Conservation (phyloP, 225 moss, liverwort and hornwort species). For the Physcomitrium patens region DNA sequence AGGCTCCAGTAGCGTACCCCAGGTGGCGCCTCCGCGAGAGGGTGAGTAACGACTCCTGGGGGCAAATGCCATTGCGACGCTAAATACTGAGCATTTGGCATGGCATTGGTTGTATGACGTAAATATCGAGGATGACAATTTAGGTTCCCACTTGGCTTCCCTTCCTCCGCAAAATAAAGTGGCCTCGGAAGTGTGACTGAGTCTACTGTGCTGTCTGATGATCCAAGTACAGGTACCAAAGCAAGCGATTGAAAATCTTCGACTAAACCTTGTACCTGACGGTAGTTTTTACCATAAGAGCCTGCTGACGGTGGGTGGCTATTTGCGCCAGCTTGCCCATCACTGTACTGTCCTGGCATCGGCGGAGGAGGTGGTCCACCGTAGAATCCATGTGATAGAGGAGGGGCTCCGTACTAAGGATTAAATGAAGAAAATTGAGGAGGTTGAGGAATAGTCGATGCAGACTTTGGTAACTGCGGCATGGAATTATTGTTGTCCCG, state of each 20-base stretch:
- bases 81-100: slow-evolving; percentile 91
- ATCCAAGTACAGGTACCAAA: slow-evolving; percentile 82
- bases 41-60: slow-evolving; percentile 78
- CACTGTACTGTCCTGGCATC: slow-evolving; percentile 50
- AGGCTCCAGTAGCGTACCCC: slow-evolving; percentile 65
- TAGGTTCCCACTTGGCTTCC: slow-evolving; percentile 43
- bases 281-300: slow-evolving; percentile 67
- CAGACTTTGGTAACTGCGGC: slow-evolving; percentile 42
- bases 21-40: slow-evolving; percentile 92
- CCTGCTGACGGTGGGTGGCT: slow-evolving; percentile 62
- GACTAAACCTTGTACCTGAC: slow-evolving; percentile 61
- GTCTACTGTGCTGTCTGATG: slow-evolving; percentile 86
- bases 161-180: slow-evolving; percentile 52
- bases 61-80: slow-evolving; percentile 96
- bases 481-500: slow-evolving; percentile 40
- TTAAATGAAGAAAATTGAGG: slow-evolving; percentile 37
- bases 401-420: slow-evolving; percentile 37
- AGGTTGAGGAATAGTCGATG: slow-evolving; percentile 36
- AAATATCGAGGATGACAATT: slow-evolving; percentile 90
- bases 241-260: slow-evolving; percentile 95
- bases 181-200: slow-evolving; percentile 81
- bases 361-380: slow-evolving; percentile 57
- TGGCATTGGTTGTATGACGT: slow-evolving; percentile 81
- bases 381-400: slow-evolving; percentile 61
- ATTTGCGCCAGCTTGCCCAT: slow-evolving; percentile 52